phyloP scores from a whole-genome alignment of 192 early-diverging fungal genomes.

The Coemansia sp. region DNA sequence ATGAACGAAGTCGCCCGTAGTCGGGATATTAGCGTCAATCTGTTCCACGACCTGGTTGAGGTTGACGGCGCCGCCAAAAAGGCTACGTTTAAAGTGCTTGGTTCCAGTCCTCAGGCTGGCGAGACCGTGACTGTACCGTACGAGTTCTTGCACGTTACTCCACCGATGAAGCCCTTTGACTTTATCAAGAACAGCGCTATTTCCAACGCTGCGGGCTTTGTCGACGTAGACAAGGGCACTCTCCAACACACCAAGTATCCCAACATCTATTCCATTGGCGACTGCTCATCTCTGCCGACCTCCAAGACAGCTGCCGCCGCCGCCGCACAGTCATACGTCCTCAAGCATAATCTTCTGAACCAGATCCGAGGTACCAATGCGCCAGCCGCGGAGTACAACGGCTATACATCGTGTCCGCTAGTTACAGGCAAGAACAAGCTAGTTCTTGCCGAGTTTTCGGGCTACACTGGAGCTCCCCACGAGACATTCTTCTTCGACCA shows the following conservation, averaged over 20 bases:
- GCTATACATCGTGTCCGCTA: conserved; percentile 84
- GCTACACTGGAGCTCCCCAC: conserved; percentile 67
- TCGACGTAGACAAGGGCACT: conserved; percentile 78
- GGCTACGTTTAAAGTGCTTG: conserved; percentile 69
- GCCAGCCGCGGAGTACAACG: conserved; percentile 66
- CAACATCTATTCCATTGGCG: conserved; percentile 81
- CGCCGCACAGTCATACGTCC: conserved; percentile 71
- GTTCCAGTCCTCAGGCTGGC: conserved; percentile 41
- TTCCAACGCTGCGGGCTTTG: conserved; percentile 78
- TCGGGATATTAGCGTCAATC: conserved; percentile 70
- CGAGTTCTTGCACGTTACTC: conserved; percentile 84
- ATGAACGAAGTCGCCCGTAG: conserved; percentile 67
- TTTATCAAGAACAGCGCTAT: conserved; percentile 73
- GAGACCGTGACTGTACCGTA: conserved; percentile 66
- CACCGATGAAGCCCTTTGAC: conserved; percentile 76
- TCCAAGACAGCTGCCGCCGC: conserved; percentile 92
- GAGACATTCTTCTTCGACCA: conserved; percentile 88
- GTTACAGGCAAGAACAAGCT: conserved; percentile 78
- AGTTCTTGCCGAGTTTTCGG: conserved; percentile 85
- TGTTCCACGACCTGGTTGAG: conserved; percentile 69
- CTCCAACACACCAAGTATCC: conserved; percentile 76
- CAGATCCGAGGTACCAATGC: conserved; percentile 57
- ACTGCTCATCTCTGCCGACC: conserved; percentile 81
- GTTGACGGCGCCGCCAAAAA: conserved; percentile 64
- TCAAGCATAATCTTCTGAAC: conserved; percentile 73